Conservation (phyloP, 108 stramenopile species). For the Aurantiochytrium sp. region DNA sequence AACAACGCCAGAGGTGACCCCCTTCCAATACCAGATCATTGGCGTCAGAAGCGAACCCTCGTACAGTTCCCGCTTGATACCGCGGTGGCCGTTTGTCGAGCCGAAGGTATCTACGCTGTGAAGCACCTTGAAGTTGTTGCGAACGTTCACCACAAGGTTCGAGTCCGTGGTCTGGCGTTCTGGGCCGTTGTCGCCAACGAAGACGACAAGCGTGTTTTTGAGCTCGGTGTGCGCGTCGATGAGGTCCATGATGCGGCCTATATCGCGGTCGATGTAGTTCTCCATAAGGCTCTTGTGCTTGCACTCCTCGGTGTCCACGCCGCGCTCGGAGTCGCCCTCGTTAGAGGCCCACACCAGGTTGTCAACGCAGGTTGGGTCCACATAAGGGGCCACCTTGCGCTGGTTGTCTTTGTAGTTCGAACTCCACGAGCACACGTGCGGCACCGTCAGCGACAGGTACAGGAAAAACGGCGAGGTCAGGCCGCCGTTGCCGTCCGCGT, state of each 20-base stretch:
- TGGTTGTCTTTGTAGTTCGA: neutral
- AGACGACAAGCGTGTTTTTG: conserved; percentile 53
- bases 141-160: neutral
- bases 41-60: neutral
- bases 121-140: neutral
- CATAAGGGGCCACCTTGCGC: neutral
- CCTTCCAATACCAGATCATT: conserved; percentile 2
- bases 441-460: neutral
- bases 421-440: conserved; percentile 22
- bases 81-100: neutral
- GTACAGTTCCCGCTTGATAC: conserved; percentile 1
- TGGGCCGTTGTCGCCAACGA: conserved; percentile 62
- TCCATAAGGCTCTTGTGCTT: neutral
- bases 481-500: neutral
- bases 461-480: neutral
- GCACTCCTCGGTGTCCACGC: neutral
- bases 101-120: neutral
- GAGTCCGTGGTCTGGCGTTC: neutral
- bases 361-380: neutral
- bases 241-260: conserved; percentile 46
- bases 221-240: conserved; percentile 39
- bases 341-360: neutral
- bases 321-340: neutral
- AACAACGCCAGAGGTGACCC: neutral
- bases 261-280: conserved; percentile 28